These are phyloP conservation scores for Chrysanthemum lavandulifolium DNA, from an alignment of 129 eudicot genomes.

Conservation along the genomic window DNA sequence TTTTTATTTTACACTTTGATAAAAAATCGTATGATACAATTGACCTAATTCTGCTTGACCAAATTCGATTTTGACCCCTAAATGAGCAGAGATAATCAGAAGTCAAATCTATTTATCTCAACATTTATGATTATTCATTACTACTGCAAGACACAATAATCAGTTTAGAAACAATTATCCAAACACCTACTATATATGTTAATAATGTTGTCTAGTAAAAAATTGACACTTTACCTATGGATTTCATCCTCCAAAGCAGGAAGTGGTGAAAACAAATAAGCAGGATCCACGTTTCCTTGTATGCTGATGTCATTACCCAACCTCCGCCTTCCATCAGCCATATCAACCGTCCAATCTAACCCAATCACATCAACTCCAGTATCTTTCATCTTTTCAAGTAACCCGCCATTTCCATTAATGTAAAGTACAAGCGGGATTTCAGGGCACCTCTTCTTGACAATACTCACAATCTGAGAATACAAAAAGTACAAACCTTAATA, in stretches of 20 bases:
- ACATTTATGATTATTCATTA: too few relatives aligned
- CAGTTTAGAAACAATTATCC: neutral
- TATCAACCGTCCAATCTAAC: slow-evolving; percentile 96
- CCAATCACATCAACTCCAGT: slow-evolving; percentile 97
- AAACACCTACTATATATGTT: neutral
- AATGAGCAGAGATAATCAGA: too few relatives aligned
- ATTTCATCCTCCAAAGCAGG: slow-evolving; percentile 85
- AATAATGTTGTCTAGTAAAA: neutral
- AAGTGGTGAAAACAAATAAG: slow-evolving; percentile 76
- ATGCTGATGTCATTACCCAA: slow-evolving; percentile 70
- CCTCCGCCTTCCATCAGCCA: slow-evolving; percentile 94
- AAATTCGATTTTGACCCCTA: too few relatives aligned
- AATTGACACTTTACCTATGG: slow-evolving; percentile 49
- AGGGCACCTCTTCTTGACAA: slow-evolving; percentile 73
- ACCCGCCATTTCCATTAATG: slow-evolving; percentile 94
- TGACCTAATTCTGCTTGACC: too few relatives aligned
- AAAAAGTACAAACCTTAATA: slow-evolving; percentile 5
- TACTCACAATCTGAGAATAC: slow-evolving; percentile 65
- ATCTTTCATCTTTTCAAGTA: slow-evolving; percentile 86
- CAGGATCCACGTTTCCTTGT: slow-evolving; percentile 97
- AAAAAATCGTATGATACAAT: too few relatives aligned
- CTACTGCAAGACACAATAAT: too few relatives aligned
- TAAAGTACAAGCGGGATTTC: slow-evolving; percentile 86
- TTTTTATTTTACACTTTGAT: too few relatives aligned
- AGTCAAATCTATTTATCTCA: too few relatives aligned